A percentile compares a stretch with the other conserved stretches of the same genome.
These are phyloP conservation scores for Scheffersomyces lignicola DNA, from an alignment of 1,139 yeast genomes.

Conservation along the genomic window DNA sequence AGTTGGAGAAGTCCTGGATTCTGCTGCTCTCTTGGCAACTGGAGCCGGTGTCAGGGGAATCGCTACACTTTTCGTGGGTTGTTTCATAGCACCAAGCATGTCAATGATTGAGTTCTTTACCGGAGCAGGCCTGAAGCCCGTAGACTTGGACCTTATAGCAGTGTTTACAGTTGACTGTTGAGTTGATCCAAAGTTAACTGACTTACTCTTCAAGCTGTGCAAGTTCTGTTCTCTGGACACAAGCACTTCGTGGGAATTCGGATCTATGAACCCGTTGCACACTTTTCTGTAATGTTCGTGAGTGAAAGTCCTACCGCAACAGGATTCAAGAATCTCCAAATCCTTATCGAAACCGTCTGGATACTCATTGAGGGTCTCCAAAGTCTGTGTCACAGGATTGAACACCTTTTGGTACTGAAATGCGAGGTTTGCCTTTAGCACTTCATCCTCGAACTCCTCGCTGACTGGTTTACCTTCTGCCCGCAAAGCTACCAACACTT, in stretches of 20 bases:
- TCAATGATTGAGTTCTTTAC: constrained; percentile 10
- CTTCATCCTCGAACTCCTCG: constrained; percentile 57
- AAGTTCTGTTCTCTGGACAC: constrained; percentile 47
- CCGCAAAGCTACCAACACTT: constrained; percentile 56
- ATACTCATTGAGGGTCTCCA: constrained; percentile 61
- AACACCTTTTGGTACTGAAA: constrained; percentile 87
- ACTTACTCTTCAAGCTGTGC: constrained; percentile 22
- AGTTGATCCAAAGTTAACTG: constrained; percentile 15
- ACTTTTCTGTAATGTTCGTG: constrained; percentile 51
- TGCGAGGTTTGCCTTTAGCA: constrained; percentile 69
- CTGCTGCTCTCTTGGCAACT: constrained; percentile 8
- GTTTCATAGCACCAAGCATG: constrained; percentile 8
- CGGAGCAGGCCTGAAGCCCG: neutral
- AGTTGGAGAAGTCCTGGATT: constrained; percentile 12
- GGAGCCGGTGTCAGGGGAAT: constrained; percentile 7
- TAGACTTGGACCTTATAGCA: neutral
- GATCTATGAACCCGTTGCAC: constrained; percentile 68
- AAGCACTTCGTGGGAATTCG: constrained; percentile 54
- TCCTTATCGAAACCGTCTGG: constrained; percentile 38
- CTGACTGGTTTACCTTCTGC: constrained; percentile 69
- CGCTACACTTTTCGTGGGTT: neutral
- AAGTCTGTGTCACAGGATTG: constrained; percentile 52
- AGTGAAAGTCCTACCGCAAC: constrained; percentile 62
- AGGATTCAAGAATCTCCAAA: constrained; percentile 46
- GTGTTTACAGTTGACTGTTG: neutral